Percentiles rank a stretch among this genome's conserved stretches.
These are phyloP conservation scores for Cyclocybe cylindracea DNA, from an alignment of 768 basidiomycete species.

Conservation along the genomic window DNA sequence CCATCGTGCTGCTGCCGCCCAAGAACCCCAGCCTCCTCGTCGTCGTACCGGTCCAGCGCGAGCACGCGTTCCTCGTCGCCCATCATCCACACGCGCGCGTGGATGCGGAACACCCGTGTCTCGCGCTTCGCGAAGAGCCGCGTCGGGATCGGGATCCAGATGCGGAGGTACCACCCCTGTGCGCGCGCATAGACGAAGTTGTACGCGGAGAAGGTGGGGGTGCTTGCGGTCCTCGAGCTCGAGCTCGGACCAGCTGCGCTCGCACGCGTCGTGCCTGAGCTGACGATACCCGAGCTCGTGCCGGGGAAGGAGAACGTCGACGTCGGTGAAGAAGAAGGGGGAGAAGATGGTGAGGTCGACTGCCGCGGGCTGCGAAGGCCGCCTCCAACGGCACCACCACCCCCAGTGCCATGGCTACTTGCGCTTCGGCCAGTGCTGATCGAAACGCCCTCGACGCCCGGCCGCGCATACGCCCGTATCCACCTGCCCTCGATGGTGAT, in stretches of 20 bases:
- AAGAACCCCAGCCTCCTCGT: slow-evolving; percentile 4
- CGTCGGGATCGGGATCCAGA: slow-evolving; percentile 50
- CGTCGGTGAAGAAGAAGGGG: not conserved
- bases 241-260: not conserved
- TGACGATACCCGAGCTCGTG: no score
- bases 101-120: slow-evolving; percentile 41
- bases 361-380: no score
- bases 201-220: slow-evolving; percentile 3
- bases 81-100: slow-evolving; percentile 36
- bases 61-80: slow-evolving; percentile 23
- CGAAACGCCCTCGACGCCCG: slow-evolving; percentile 15
- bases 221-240: not conserved
- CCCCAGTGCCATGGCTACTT: not conserved
- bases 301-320: no score
- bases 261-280: no score
- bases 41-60: slow-evolving; percentile 17
- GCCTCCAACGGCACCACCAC: no score
- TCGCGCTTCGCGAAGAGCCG: slow-evolving; percentile 48
- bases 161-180: slow-evolving; percentile 36
- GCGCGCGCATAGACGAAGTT: slow-evolving; percentile 22
- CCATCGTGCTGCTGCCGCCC: no score
- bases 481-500: slow-evolving; percentile 33
- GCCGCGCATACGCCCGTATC: slow-evolving; percentile 24
- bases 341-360: no score
- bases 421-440: not conserved